phyloP scores from a whole-genome alignment of 2,329 filamentous ascomycete species.

The Fusarium sp. region DNA sequence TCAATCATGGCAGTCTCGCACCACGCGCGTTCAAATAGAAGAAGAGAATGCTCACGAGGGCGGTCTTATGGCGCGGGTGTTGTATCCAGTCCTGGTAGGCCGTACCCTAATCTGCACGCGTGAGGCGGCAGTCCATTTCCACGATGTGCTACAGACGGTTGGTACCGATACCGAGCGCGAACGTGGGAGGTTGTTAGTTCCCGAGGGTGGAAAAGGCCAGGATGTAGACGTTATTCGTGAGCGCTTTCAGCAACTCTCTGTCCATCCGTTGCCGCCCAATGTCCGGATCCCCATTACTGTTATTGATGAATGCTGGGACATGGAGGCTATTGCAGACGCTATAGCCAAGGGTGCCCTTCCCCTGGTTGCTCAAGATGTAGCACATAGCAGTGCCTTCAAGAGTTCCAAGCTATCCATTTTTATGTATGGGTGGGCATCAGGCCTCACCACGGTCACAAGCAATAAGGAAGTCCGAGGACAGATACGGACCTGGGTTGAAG shows the following conservation, averaged over 20 bases:
- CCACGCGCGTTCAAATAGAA: slow-evolving; percentile 49
- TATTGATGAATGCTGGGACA: slow-evolving; percentile 43
- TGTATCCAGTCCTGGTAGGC: slow-evolving; percentile 49
- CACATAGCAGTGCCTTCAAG: slow-evolving; percentile 46
- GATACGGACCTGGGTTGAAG: slow-evolving; percentile 49
- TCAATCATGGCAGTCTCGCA: slow-evolving; percentile 47
- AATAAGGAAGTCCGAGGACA: slow-evolving; percentile 54
- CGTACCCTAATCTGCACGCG: slow-evolving; percentile 51
- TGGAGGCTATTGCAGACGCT: slow-evolving; percentile 37
- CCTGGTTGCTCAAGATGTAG: slow-evolving; percentile 48
- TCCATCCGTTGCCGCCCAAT: slow-evolving; percentile 44
- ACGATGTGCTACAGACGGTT: slow-evolving; percentile 49
- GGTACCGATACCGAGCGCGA: slow-evolving; percentile 51
- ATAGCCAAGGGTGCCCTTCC: slow-evolving; percentile 46
- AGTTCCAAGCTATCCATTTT: slow-evolving; percentile 52
- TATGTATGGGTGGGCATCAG: slow-evolving; percentile 52
- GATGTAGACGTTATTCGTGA: slow-evolving; percentile 30
- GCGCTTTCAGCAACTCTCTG: slow-evolving; percentile 48
- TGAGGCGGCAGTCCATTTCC: slow-evolving; percentile 53
- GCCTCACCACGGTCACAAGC: slow-evolving; percentile 50
- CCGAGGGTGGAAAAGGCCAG: slow-evolving; percentile 37
- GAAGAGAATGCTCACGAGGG: slow-evolving; percentile 45
- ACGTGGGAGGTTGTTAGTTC: slow-evolving; percentile 49
- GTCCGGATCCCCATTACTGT: slow-evolving; percentile 51
- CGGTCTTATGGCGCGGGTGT: slow-evolving; percentile 47